Evolutionary conservation across 495 filamentous ascomycete species (phyloP).

Genomic region (Delitschia confertaspora): DNA sequence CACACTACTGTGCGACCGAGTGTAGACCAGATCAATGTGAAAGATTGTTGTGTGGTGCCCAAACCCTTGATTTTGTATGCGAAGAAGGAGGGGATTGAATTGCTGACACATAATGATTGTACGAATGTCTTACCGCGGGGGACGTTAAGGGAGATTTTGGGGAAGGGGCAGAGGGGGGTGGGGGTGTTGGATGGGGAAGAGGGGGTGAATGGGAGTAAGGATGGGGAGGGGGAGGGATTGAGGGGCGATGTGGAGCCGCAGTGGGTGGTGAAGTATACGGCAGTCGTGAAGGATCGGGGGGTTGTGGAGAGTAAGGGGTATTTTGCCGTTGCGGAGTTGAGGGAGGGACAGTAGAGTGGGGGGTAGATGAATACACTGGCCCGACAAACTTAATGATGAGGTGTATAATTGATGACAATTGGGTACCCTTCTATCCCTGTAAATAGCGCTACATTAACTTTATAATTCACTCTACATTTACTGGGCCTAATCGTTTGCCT

Average conservation of each 20-base stretch:
- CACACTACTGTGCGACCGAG: conserved; percentile 62
- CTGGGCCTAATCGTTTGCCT: too few species aligned
- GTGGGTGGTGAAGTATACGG: conserved; percentile 98
- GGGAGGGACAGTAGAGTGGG: conserved; percentile 1
- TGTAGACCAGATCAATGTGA: conserved; percentile 94
- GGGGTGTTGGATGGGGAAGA: conserved; percentile 39
- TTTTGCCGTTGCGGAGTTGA: conserved; percentile 72
- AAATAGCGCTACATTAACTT: too few species aligned
- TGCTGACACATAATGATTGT: conserved; percentile 91
- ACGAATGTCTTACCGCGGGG: conserved; percentile 81
- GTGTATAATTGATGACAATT: too few species aligned
- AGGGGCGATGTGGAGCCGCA: conserved; percentile 71
- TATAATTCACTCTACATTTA: too few species aligned
- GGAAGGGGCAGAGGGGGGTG: conserved; percentile 38
- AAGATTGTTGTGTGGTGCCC: conserved; percentile 93
- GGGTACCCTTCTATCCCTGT: too few species aligned
- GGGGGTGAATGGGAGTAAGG: too few species aligned
- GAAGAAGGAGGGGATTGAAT: conserved; percentile 72
- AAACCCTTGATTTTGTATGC: conserved; percentile 78
- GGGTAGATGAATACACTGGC: too few species aligned
- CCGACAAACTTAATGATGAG: too few species aligned
- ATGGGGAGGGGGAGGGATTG: conserved; percentile 42
- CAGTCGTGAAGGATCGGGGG: conserved; percentile 90
- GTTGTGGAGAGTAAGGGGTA: conserved; percentile 98
- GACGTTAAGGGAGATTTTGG: conserved; percentile 73